phyloP scores from a whole-genome alignment of 31 red algal genomes.

The Bonnemaisonia californica region DNA sequence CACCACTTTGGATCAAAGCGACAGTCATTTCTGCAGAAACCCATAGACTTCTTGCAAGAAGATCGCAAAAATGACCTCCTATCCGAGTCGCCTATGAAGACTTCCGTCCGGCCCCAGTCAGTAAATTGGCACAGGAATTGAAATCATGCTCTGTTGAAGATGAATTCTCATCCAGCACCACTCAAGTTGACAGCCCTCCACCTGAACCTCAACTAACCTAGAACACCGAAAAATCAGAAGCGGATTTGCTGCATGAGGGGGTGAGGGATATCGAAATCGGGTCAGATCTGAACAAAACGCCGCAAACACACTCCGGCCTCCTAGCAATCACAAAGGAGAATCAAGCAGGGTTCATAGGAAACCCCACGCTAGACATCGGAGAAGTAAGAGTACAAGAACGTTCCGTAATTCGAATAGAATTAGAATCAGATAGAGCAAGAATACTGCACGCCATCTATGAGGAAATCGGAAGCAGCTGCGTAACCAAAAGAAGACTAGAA shows the following conservation, averaged over 20 bases:
- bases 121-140: background rate
- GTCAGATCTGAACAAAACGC: no score
- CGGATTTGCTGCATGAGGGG: no score
- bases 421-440: background rate
- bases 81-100: conserved; percentile 23
- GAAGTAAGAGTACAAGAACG: no score
- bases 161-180: background rate
- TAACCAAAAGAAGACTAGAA: background rate
- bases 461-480: background rate
- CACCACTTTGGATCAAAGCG: background rate
- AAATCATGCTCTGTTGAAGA: background rate
- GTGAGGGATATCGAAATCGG: no score
- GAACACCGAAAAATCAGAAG: no score
- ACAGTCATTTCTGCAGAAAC: background rate
- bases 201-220: no score
- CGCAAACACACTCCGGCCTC: no score
- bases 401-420: no score
- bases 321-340: no score
- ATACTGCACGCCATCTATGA: background rate
- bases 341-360: no score
- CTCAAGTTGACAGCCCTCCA: no score
- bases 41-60: background rate
- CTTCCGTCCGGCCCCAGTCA: background rate
- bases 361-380: no score
- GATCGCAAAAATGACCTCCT: background rate